These are phyloP conservation scores for Cutaneotrichosporon sp. DNA, from an alignment of 1,284 basidiomycete species.

Conservation along the genomic window DNA sequence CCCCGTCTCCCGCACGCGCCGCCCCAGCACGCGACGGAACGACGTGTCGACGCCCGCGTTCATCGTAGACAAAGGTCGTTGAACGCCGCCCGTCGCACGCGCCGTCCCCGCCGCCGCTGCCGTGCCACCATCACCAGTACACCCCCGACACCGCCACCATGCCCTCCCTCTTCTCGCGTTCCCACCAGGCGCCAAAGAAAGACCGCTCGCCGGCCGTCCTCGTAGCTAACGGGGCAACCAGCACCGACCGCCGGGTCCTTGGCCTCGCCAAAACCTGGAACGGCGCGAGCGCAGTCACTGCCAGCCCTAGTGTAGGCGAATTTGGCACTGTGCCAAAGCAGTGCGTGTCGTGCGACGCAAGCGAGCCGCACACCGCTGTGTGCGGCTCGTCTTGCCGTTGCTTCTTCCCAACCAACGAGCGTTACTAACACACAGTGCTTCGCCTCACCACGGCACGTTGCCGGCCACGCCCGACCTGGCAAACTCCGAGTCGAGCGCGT, in stretches of 20 bases:
- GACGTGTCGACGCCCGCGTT: too few relatives aligned
- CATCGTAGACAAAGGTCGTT: too few relatives aligned
- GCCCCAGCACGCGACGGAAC: too few relatives aligned
- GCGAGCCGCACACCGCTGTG: too few relatives aligned
- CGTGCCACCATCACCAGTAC: too few relatives aligned
- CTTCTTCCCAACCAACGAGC: too few relatives aligned
- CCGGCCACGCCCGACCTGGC: background rate
- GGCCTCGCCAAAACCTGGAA: slow-evolving; percentile 21
- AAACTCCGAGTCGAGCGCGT: slow-evolving; percentile 7
- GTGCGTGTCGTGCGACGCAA: slow-evolving; percentile 1
- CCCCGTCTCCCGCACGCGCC: too few relatives aligned
- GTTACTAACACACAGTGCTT: too few relatives aligned
- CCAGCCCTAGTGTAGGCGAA: slow-evolving; percentile 12
- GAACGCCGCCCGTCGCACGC: too few relatives aligned
- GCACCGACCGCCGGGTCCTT: slow-evolving; percentile 11
- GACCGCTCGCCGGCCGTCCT: slow-evolving; percentile 17
- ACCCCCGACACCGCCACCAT: background rate
- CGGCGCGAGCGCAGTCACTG: slow-evolving; percentile 6
- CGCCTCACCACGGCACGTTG: background rate
- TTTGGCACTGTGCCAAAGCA: slow-evolving; percentile 17
- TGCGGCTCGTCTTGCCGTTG: too few relatives aligned
- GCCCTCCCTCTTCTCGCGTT: slow-evolving; percentile 24
- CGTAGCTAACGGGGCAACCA: slow-evolving; percentile 7
- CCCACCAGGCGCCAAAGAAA: slow-evolving; percentile 18
- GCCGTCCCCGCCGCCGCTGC: too few relatives aligned